Conservation (phyloP, 352 stramenopile species). For the Phytopythium chamaehyphon region DNA sequence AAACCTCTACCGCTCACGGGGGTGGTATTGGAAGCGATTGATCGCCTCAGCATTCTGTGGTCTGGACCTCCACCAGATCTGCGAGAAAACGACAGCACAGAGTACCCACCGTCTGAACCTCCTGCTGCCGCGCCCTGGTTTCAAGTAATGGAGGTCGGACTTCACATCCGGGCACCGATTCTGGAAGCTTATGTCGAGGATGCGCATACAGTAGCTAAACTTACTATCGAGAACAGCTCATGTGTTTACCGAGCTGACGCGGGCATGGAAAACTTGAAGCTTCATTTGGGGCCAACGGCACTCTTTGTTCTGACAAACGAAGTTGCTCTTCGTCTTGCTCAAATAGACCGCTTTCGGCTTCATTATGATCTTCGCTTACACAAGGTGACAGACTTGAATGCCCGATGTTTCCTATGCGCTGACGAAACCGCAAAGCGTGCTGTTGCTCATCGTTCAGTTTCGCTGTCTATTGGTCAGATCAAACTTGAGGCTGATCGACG, state of each 20-base stretch:
- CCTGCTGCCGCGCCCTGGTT: slow-evolving; percentile 30
- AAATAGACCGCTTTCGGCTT: slow-evolving; percentile 78
- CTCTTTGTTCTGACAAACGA: slow-evolving; percentile 84
- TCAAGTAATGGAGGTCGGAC: slow-evolving; percentile 56
- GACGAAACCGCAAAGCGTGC: slow-evolving; percentile 55
- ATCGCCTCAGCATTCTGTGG: slow-evolving; percentile 71
- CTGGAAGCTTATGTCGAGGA: slow-evolving; percentile 86
- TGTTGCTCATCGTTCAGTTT: slow-evolving; percentile 58
- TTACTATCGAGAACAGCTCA: slow-evolving; percentile 76
- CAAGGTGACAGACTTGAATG: slow-evolving; percentile 30
- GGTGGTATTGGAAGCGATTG: slow-evolving; percentile 70
- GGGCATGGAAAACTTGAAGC: slow-evolving; percentile 55
- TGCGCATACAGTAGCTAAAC: slow-evolving; percentile 82
- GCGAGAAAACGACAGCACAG: slow-evolving; percentile 6
- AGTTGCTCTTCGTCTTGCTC: slow-evolving; percentile 78
- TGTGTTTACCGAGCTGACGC: slow-evolving; percentile 64
- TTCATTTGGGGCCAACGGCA: slow-evolving; percentile 71
- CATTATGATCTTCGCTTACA: slow-evolving; percentile 70
- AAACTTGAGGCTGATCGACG: slow-evolving; percentile 83
- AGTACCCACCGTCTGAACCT: not conserved
- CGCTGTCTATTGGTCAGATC: slow-evolving; percentile 71
- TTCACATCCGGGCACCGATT: slow-evolving; percentile 77
- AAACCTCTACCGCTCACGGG: slow-evolving; percentile 69
- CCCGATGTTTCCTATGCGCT: slow-evolving; percentile 54
- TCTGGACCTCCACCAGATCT: slow-evolving; percentile 17